Percentiles rank a stretch among this genome's conserved stretches.
These are phyloP conservation scores for Balamuthia mandrillaris DNA, from an alignment of 208 protist species.

Conservation along the genomic window DNA sequence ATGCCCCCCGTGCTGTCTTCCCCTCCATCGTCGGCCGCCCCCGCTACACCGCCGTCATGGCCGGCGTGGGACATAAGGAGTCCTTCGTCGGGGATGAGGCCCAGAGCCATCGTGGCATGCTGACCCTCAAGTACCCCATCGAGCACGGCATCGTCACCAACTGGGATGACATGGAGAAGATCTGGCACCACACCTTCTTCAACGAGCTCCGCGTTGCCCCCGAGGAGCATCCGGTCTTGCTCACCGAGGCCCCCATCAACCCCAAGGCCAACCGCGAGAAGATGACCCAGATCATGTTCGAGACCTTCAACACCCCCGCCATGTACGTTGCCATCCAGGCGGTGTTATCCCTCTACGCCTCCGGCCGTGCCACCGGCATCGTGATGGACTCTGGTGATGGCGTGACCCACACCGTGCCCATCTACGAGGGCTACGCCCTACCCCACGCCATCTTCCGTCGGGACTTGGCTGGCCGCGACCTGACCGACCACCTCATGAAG, in stretches of 20 bases:
- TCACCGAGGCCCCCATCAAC: slow-evolving; percentile 86
- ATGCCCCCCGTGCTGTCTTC: slow-evolving; percentile 86
- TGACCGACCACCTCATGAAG: slow-evolving; percentile 91
- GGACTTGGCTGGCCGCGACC: slow-evolving; percentile 73
- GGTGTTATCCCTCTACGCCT: slow-evolving; percentile 91
- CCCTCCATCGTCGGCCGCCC: slow-evolving; percentile 83
- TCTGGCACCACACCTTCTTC: slow-evolving; percentile 98
- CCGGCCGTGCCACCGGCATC: slow-evolving; percentile 82
- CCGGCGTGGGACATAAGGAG: slow-evolving; percentile 80
- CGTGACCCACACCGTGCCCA: slow-evolving; percentile 94
- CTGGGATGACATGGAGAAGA: slow-evolving; percentile 97
- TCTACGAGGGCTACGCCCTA: slow-evolving; percentile 93
- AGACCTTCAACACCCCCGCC: slow-evolving; percentile 81
- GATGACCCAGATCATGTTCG: slow-evolving; percentile 81
- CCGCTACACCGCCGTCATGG: slow-evolving; percentile 88
- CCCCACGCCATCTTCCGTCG: slow-evolving; percentile 83
- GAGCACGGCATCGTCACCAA: slow-evolving; percentile 89
- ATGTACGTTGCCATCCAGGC: slow-evolving; percentile 91
- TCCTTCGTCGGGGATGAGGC: slow-evolving; percentile 76
- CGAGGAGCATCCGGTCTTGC: slow-evolving; percentile 94
- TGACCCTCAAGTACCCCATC: slow-evolving; percentile 71
- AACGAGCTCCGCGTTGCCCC: slow-evolving; percentile 95
- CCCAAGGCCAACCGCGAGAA: slow-evolving; percentile 85
- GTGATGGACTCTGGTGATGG: slow-evolving; percentile 94
- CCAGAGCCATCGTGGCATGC: slow-evolving; percentile 68